phyloP scores from a whole-genome alignment of 306 rosid genomes.

The Vicia sativa region DNA sequence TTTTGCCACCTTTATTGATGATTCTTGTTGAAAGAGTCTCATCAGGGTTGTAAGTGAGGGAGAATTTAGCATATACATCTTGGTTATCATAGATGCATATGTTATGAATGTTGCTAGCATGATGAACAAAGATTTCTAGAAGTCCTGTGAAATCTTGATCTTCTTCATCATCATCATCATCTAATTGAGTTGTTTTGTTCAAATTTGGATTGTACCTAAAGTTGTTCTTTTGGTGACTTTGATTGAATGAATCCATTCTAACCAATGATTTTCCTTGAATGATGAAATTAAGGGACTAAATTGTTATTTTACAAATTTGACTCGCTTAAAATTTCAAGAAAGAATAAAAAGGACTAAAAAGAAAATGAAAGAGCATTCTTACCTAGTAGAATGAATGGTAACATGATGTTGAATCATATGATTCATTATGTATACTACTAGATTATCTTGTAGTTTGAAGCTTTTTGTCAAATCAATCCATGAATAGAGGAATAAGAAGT shows the following conservation, averaged over 20 bases:
- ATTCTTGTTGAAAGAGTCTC: conserved; percentile 73
- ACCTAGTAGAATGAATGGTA: conserved; percentile 9
- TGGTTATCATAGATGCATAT: conserved; percentile 93
- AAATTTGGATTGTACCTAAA: conserved; percentile 67
- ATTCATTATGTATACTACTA: conserved; percentile 1
- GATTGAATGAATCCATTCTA: conserved; percentile 74
- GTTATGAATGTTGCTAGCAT: conserved; percentile 90
- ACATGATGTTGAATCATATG: conserved; percentile 22
- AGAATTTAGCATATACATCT: conserved; percentile 91
- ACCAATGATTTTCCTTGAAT: conserved; percentile 14
- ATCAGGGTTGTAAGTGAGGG: conserved; percentile 87
- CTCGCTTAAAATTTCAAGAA: background rate
- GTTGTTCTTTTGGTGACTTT: conserved; percentile 43
- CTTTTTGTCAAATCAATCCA: conserved; percentile 31
- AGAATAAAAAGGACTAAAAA: background rate
- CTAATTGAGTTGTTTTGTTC: conserved; percentile 41
- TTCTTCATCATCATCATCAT: conserved; percentile 47
- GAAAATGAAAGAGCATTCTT: conserved; percentile 32
- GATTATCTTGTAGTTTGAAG: conserved; percentile 24
- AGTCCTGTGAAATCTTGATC: conserved; percentile 61
- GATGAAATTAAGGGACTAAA: background rate
- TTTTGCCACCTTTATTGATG: conserved; percentile 77
- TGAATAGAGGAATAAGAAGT: conserved; percentile 38
- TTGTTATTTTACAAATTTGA: background rate
- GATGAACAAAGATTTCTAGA: conserved; percentile 82